Percentiles rank a stretch among this genome's conserved stretches.
phyloP scores from a whole-genome alignment of 371 early-diverging fungal species.

The Rhizopus delemar region DNA sequence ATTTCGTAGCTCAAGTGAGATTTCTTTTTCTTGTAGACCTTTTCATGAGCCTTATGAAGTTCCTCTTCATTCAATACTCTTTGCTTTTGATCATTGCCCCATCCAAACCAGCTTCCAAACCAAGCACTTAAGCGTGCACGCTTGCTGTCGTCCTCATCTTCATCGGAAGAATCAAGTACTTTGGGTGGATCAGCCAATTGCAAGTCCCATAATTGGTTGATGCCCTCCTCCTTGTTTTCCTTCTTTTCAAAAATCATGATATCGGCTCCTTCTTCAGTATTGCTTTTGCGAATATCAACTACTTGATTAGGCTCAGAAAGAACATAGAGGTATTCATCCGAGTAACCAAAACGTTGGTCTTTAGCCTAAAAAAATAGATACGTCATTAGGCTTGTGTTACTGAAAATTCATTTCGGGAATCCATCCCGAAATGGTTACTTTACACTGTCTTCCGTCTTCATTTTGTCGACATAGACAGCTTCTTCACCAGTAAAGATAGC shows the following conservation, averaged over 20 bases:
- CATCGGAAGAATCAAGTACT: conserved; percentile 39
- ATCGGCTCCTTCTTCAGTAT: conserved; percentile 29
- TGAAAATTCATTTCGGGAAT: conserved; percentile 5
- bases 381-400: conserved; percentile 15
- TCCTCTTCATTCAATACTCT: conserved; percentile 36
- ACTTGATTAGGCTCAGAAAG: conserved; percentile 31
- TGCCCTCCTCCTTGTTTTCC: conserved; percentile 25
- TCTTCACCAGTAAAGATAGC: conserved; percentile 46
- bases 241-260: conserved; percentile 42
- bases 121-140: conserved; percentile 41
- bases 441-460: conserved; percentile 45
- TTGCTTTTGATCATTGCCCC: conserved; percentile 33
- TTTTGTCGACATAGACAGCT: conserved; percentile 40
- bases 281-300: conserved; percentile 37
- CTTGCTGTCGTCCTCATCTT: conserved; percentile 44
- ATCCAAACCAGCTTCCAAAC: conserved; percentile 51
- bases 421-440: conserved; percentile 19
- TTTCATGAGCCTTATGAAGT: conserved; percentile 41
- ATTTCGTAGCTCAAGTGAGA: conserved; percentile 52
- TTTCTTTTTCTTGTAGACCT: conserved; percentile 47
- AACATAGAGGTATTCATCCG: conserved; percentile 30
- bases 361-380: conserved; percentile 23
- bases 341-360: conserved; percentile 46
- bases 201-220: conserved; percentile 42
- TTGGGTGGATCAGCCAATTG: conserved; percentile 46